These are phyloP conservation scores for Brasilioporus rufonigricans DNA, from an alignment of 768 basidiomycete species.

Conservation along the genomic window DNA sequence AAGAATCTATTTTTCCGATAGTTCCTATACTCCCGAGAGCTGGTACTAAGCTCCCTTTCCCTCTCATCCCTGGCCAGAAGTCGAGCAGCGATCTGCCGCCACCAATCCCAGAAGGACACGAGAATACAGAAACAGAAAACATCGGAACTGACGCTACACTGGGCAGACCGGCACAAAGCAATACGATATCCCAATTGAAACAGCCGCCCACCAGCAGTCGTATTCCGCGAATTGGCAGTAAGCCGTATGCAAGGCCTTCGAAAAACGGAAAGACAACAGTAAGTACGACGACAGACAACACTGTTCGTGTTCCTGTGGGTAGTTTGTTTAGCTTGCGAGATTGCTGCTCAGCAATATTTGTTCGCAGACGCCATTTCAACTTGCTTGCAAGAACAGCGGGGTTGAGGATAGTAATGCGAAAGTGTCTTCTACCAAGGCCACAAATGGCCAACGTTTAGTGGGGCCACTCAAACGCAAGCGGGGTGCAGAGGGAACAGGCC, in stretches of 20 bases:
- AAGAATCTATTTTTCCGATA: slow-evolving; percentile 23
- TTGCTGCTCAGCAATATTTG: background rate
- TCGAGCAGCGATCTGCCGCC: slow-evolving; percentile 18
- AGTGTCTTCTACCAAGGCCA: slow-evolving; percentile 2
- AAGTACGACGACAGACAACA: slow-evolving; percentile 5
- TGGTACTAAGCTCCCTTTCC: slow-evolving; percentile 26
- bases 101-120: slow-evolving; percentile 35
- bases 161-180: slow-evolving; percentile 20
- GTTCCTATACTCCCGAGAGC: slow-evolving; percentile 5
- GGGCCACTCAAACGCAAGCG: slow-evolving; percentile 35
- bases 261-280: slow-evolving; percentile 3
- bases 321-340: background rate
- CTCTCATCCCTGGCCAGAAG: slow-evolving; percentile 25
- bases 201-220: slow-evolving; percentile 48
- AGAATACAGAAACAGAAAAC: slow-evolving; percentile 4
- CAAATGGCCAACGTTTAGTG: slow-evolving; percentile 6
- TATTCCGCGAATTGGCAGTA: slow-evolving; percentile 59
- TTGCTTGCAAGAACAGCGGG: slow-evolving; percentile 7
- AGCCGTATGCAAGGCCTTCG: slow-evolving; percentile 53
- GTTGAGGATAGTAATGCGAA: slow-evolving; percentile 11
- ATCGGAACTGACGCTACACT: slow-evolving; percentile 13
- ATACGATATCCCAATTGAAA: slow-evolving; percentile 45
- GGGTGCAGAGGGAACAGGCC: slow-evolving; percentile 13
- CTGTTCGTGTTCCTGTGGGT: slow-evolving; percentile 20
- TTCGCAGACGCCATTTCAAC: slow-evolving; percentile 14